Evolutionary conservation across 2,329 filamentous ascomycete species (phyloP), one percentile per base, ranked within the genome.

Genomic region (Exserohilum turcica): DNA sequence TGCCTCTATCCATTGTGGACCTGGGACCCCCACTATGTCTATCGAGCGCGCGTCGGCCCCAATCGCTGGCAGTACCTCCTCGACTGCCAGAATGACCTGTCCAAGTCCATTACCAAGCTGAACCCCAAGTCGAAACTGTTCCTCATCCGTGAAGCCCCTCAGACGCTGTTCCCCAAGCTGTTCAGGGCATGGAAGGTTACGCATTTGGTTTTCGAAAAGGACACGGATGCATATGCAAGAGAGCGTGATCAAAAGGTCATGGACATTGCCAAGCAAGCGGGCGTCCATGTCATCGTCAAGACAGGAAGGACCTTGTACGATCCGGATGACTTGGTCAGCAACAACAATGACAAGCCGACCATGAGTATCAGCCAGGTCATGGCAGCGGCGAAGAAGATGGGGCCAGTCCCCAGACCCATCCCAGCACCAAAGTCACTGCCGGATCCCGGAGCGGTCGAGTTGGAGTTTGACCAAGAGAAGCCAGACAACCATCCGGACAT

Each of bases 21-120:
- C 1, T 92, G 88, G 87, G 89, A 91, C 68, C 88, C 88, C 51
- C 87, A 92, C 70, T 92, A 92, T 68, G 87, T 92, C 21, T 91
- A 91, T 68, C 82, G 82, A 28, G 84, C 86, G 1, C 82, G 88
- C 52, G 88, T 87, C 4, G 87, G 87, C 0, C 77, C 84, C 7
- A 92, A 92, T 65, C 79, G 89, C 61, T 92, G 88, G 86, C 86
- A 90, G 63, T 92, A 50, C 55, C 85, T 85, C 16, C 79, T 91
- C 19, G 89, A 92, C 69, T 91, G 88, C 64, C 88, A 91, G 66
- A 82, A 81, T 60, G 86, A 90, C 66, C 78, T 92, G 5, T 91
- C 87, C 0, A 70, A 76, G 6, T 85, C 84, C 37, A 86, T 92
- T 66, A 84, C 82, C 15, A 84, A 82, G 50, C 75, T 91, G n/a